Conservation (phyloP, 495 filamentous ascomycete genomes). For the Penicillium pancosmium region DNA sequence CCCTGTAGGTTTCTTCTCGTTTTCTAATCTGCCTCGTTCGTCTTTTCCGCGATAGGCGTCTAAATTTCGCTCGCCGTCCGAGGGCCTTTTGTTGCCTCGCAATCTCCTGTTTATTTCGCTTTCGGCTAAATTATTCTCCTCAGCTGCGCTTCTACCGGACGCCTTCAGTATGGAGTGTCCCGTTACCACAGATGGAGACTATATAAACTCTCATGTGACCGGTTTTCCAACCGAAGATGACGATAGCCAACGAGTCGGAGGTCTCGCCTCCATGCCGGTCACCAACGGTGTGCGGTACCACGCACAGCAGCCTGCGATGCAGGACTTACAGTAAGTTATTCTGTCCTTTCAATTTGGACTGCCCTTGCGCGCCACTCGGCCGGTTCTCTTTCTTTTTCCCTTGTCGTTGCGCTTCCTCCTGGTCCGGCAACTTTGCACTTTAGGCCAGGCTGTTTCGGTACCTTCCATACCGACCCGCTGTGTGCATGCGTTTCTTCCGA, state of each 20-base stretch:
- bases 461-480: conserved; percentile 35
- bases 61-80: background rate
- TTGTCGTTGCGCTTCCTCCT: conserved; percentile 43
- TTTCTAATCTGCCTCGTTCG: conserved; percentile 5
- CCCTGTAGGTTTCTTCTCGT: conserved; percentile 24
- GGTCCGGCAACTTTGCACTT: conserved; percentile 36
- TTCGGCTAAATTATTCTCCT: conserved; percentile 15
- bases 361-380: conserved; percentile 39
- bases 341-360: conserved; percentile 40
- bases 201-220: conserved; percentile 40
- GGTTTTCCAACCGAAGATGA: conserved; percentile 46
- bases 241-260: conserved; percentile 47
- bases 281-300: conserved; percentile 52
- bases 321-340: conserved; percentile 54
- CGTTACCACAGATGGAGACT: conserved; percentile 45
- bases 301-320: conserved; percentile 46
- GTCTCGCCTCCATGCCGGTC: conserved; percentile 46
- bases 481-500: conserved; percentile 35
- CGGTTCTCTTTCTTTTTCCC: conserved; percentile 35
- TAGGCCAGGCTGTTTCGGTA: conserved; percentile 34
- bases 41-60: conserved; percentile 13
- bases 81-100: conserved; percentile 9
- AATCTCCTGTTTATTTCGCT: conserved; percentile 16
- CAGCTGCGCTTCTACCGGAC: conserved; percentile 41
- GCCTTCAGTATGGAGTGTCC: conserved; percentile 43